Conservation (phyloP, 176 grass and related monocot species). For the Tillandsia leiboldiana region DNA sequence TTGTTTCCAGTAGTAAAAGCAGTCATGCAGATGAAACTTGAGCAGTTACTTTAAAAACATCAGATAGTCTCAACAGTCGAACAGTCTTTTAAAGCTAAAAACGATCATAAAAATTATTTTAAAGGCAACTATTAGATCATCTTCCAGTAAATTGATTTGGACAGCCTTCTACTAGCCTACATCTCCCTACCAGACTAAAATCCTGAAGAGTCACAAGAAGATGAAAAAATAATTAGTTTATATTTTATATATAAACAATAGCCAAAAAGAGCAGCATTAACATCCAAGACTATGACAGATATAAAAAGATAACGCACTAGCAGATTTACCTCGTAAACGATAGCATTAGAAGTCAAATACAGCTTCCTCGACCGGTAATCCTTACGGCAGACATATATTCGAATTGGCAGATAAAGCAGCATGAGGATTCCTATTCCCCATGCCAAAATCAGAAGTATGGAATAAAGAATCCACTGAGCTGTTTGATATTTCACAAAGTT, state of each 20-base stretch:
- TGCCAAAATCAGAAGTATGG: conserved; percentile 40
- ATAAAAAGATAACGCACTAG: neutral
- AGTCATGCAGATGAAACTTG: too few relatives aligned
- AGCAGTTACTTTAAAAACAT: too few relatives aligned
- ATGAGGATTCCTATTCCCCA: conserved; percentile 66
- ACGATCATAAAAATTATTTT: too few relatives aligned
- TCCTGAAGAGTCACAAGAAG: too few relatives aligned
- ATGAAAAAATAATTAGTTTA: too few relatives aligned
- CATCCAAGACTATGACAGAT: neutral
- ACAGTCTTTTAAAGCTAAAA: too few relatives aligned
- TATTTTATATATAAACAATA: neutral
- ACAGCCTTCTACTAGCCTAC: too few relatives aligned
- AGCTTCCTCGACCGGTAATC: conserved; percentile 46
- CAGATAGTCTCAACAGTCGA: too few relatives aligned
- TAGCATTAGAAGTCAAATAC: conserved; percentile 46
- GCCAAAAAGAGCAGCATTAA: neutral
- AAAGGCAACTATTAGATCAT: too few relatives aligned
- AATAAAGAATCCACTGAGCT: conserved; percentile 45
- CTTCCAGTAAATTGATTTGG: neutral
- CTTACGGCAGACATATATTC: conserved; percentile 28
- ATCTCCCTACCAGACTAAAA: too few relatives aligned
- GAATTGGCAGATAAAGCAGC: conserved; percentile 53
- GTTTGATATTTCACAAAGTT: conserved; percentile 52
- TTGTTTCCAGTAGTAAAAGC: neutral
- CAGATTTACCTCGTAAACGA: conserved; percentile 53